These are phyloP conservation scores for Xylaria sp. DNA, from an alignment of 2,329 filamentous ascomycete genomes.

Conservation along the genomic window DNA sequence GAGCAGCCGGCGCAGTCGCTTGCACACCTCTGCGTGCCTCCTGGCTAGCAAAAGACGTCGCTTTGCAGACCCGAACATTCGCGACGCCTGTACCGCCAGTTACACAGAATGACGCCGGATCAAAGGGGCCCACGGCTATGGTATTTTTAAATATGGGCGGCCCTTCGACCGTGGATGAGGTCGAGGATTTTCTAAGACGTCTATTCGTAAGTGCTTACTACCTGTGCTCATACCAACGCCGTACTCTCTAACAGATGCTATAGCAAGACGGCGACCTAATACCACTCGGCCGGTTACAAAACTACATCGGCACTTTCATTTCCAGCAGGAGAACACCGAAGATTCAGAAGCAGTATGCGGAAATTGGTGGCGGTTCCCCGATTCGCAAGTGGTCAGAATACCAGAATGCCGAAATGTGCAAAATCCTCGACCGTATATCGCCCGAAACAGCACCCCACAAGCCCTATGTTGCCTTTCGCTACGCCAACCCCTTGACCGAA, in stretches of 20 bases:
- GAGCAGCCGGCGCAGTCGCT: conserved; percentile 44
- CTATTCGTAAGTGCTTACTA: conserved; percentile 76
- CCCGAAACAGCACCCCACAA: conserved; percentile 96
- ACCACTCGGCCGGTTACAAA: conserved; percentile 90
- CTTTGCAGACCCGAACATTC: conserved; percentile 58
- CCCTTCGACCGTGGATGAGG: conserved; percentile 87
- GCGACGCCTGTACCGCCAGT: conserved; percentile 79
- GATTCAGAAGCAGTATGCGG: conserved; percentile 94
- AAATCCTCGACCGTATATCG: conserved; percentile 88
- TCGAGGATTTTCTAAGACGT: conserved; percentile 87
- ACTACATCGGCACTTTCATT: conserved; percentile 89
- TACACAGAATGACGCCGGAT: conserved; percentile 77
- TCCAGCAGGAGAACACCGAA: conserved; percentile 90
- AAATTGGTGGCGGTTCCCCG: conserved; percentile 96
- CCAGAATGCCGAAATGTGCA: conserved; percentile 96
- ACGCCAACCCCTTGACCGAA: conserved; percentile 92
- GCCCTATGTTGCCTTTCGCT: conserved; percentile 97
- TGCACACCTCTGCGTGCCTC: conserved; percentile 41
- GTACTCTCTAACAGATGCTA: conserved; percentile 35
- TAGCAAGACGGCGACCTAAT: conserved; percentile 94
- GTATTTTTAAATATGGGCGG: conserved; percentile 99
- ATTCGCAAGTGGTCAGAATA: conserved; percentile 99
- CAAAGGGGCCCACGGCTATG: conserved; percentile 91
- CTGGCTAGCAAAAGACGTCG: conserved; percentile 40
- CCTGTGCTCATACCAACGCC: conserved; percentile 7